These are phyloP conservation scores for Elsinoe ampelina DNA, from an alignment of 2,329 filamentous ascomycete genomes.

Conservation along the genomic window DNA sequence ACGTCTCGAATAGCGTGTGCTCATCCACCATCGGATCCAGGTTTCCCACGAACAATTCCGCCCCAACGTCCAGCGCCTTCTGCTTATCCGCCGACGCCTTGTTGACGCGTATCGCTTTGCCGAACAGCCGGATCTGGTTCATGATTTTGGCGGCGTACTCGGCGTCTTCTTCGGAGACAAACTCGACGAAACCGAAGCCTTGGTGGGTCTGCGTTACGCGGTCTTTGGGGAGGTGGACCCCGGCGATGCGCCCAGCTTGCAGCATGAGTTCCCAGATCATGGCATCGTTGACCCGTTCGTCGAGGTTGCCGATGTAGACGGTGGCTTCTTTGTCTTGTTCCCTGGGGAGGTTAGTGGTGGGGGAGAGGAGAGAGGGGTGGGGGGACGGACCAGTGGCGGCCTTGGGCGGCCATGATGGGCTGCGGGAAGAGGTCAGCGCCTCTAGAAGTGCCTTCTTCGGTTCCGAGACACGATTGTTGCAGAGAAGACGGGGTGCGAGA, in stretches of 20 bases:
- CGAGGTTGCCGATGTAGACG: constrained; percentile 95
- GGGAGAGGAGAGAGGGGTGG: not conserved
- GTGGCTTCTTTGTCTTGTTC: constrained; percentile 98
- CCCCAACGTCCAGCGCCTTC: constrained; percentile 88
- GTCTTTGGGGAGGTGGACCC: constrained; percentile 96
- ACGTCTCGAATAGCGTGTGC: constrained; percentile 90
- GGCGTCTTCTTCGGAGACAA: constrained; percentile 87
- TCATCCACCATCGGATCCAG: constrained; percentile 91
- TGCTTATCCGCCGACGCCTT: constrained; percentile 92
- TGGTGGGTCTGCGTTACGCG: constrained; percentile 94
- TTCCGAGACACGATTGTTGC: too few species aligned
- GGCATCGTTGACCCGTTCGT: constrained; percentile 85
- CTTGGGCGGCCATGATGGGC: constrained; percentile 11
- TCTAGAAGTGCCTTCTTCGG: not conserved
- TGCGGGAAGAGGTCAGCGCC: not conserved
- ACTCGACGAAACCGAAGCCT: constrained; percentile 98
- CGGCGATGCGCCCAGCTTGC: constrained; percentile 92
- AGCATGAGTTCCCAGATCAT: constrained; percentile 95
- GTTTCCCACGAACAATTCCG: constrained; percentile 94
- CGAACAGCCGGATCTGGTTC: constrained; percentile 88
- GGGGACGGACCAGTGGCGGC: constrained; percentile 15
- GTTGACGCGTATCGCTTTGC: constrained; percentile 93
- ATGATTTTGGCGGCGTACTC: constrained; percentile 95
- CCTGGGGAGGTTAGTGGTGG: constrained; percentile 41
- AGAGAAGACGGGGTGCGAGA: too few species aligned